Base-by-base conservation (phyloP, 2,329 filamentous ascomycete species). In the Pyricularia pennisetigena region DNA sequence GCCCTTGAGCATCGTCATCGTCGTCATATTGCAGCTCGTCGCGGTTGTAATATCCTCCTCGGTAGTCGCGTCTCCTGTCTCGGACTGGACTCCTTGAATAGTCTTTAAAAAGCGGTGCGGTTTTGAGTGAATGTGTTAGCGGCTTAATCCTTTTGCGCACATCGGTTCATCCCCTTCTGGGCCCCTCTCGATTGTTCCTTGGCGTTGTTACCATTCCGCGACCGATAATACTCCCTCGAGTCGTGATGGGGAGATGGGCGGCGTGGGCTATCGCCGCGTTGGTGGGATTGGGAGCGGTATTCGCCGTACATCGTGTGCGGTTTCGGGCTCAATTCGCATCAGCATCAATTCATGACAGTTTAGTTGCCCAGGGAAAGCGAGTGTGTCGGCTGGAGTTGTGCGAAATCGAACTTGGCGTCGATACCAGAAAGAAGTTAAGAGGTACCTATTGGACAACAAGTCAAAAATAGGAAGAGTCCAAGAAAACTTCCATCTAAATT, bases 281-380 rank as follows among this genome's bases (percentile, higher is more conserved):
- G 70, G 68, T 76, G 73, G 68, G 74, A 75, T 71, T 73, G 74
- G 68, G 74, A 70, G 67, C 72, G 71, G 68, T 80, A 74, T 68
- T 82, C 78, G 73, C 83, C 80, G 74, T 79, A 78, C 82, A 85
- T 84, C 26, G 23, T 62, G 59, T 28, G 4, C 12, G 24, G 24
- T 12, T 28, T 3, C n/a, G 54, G n/a, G 4, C 16, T 61, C 24
- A n/a, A 24, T 61, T 61, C 57, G 57, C 23, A 9, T 49, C 41
- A 49, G 57, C 23, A 9, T 49, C 41, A 49, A 7, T 49, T 49
- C 41, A n/a, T 49, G 41, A 49, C 6, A 20, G 41, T 49, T 49
- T 5, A n/a, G 10, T 35, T 35, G 32, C 20, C 41, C 6, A n/a
- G n/a, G 26, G n/a, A 10, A 23, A 28, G 26, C 12, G 24, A 28